Evolutionary conservation across 2,329 filamentous ascomycete species (phyloP), one percentile per base, ranked within the genome.

Genomic region (Xylariaceae sp.): DNA sequence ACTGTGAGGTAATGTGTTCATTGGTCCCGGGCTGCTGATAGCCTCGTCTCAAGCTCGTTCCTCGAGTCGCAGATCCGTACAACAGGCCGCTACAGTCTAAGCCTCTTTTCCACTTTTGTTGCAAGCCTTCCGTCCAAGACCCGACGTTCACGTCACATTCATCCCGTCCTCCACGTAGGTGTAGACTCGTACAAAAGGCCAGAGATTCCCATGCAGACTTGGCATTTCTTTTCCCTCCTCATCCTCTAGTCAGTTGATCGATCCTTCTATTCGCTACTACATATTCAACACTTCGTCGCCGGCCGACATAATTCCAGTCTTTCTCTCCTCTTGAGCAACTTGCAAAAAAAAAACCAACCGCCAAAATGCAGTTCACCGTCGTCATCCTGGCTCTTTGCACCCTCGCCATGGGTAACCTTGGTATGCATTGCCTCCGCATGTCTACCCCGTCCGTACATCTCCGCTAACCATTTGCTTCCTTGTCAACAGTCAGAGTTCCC

Each of bases 351-450:
- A 25, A 47, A 36, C 33, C 43, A 48, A 36, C 50, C 46, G 52
- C 58, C 64, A 73, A 62, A 39, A 75, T 75, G 71, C 66, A 72
- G 63, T 67, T 67, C 64, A 62, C 65, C 38, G 40, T 67, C 47
- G 58, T 63, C 48, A 37, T 73, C 41, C 55, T 70, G 46, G 57
- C 68, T 41, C 53, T 75, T 41, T 58, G 61, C 53, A 57, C 65
- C 36, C 57, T 64, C 48, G 67, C 60, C 46, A 52, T 67, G 47
- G 70, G 67, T 36, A 57, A 55, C 33, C 45, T 53, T 16, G 36
- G 53, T 56, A 52, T 33, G n/a, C 9, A 4, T n/a, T n/a, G n/a
- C n/a, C n/a, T n/a, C n/a, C n/a, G n/a, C n/a, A n/a, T 9, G 13
- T 18, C 27, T 9, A 25, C 15, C 10, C 15, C 19, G 14, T n/a